Conservation (phyloP, 2,329 filamentous ascomycete species). For the Xylaria sp. region DNA sequence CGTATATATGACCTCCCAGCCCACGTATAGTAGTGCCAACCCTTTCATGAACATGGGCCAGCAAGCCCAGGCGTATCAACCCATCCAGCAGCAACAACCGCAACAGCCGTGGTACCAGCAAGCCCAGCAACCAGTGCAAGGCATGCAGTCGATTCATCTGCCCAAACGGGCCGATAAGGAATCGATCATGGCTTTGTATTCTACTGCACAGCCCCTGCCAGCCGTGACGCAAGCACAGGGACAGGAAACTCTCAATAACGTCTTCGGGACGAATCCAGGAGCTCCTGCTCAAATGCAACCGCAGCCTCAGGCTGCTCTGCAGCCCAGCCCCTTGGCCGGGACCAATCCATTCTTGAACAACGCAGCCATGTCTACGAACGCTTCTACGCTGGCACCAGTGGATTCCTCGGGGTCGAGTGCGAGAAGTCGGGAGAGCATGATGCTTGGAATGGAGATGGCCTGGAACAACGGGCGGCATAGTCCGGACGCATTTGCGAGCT, state of each 20-base stretch:
- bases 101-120: slow-evolving; percentile 18
- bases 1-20: slow-evolving; percentile 30
- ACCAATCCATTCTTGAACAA: slow-evolving; percentile 54
- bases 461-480: slow-evolving; percentile 69
- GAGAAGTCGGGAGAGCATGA: slow-evolving; percentile 68
- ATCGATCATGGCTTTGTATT: slow-evolving; percentile 72
- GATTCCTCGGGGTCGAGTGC: slow-evolving; percentile 29
- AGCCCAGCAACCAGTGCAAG: slow-evolving; percentile 22
- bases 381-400: slow-evolving; percentile 24
- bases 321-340: slow-evolving; percentile 34
- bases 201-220: slow-evolving; percentile 50
- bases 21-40: slow-evolving; percentile 28
- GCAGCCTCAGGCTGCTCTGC: slow-evolving; percentile 20
- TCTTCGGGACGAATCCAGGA: slow-evolving; percentile 26
- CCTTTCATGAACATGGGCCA: slow-evolving; percentile 34
- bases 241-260: slow-evolving; percentile 21
- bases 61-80: slow-evolving; percentile 27
- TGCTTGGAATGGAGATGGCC: slow-evolving; percentile 57
- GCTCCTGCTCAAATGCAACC: slow-evolving; percentile 22
- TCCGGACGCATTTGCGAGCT: slow-evolving; percentile 72
- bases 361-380: slow-evolving; percentile 19
- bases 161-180: slow-evolving; percentile 59
- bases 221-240: slow-evolving; percentile 30
- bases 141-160: slow-evolving; percentile 34
- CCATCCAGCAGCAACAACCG: slow-evolving; percentile 4